These are phyloP conservation scores for Venturiaceae sp. DNA, from an alignment of 2,329 filamentous ascomycete genomes.

Conservation along the genomic window DNA sequence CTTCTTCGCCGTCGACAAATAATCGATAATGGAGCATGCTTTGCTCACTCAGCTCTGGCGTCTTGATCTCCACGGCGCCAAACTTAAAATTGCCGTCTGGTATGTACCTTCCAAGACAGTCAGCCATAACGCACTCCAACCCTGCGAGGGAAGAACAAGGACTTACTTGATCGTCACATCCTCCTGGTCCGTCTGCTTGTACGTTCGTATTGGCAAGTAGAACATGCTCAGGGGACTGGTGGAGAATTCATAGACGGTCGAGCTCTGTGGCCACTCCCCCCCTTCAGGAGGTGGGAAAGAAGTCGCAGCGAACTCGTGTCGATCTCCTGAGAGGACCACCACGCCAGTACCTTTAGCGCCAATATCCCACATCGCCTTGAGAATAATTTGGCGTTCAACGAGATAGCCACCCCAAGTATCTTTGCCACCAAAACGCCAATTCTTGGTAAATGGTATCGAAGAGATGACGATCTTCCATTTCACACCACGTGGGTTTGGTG, in stretches of 20 bases:
- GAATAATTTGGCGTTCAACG: constrained; percentile 63
- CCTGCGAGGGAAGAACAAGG: neutral
- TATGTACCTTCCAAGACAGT: constrained; percentile 50
- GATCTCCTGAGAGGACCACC: constrained; percentile 77
- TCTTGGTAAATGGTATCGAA: constrained; percentile 92
- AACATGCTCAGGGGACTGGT: constrained; percentile 91
- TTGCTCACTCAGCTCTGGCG: constrained; percentile 51
- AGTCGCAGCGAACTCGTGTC: constrained; percentile 95
- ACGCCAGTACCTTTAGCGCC: constrained; percentile 65
- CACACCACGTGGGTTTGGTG: constrained; percentile 64
- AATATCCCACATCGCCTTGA: constrained; percentile 88
- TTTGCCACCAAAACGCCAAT: constrained; percentile 79
- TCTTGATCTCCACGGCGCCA: constrained; percentile 70
- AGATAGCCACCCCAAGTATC: constrained; percentile 96
- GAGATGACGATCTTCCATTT: constrained; percentile 91
- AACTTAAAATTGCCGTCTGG: constrained; percentile 86
- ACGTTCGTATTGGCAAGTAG: constrained; percentile 76
- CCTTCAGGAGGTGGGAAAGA: constrained; percentile 57
- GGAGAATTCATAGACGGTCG: constrained; percentile 74
- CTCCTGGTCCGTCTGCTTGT: constrained; percentile 68
- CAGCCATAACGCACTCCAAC: neutral
- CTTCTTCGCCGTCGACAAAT: constrained; percentile 70
- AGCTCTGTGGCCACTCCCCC: constrained; percentile 38
- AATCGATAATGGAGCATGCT: constrained; percentile 72
- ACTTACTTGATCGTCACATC: constrained; percentile 78